Percentiles rank a stretch among this genome's conserved stretches.
Evolutionary conservation across 2,329 filamentous ascomycete species (phyloP).

Genomic region (Phyllosticta paracitricarpa): DNA sequence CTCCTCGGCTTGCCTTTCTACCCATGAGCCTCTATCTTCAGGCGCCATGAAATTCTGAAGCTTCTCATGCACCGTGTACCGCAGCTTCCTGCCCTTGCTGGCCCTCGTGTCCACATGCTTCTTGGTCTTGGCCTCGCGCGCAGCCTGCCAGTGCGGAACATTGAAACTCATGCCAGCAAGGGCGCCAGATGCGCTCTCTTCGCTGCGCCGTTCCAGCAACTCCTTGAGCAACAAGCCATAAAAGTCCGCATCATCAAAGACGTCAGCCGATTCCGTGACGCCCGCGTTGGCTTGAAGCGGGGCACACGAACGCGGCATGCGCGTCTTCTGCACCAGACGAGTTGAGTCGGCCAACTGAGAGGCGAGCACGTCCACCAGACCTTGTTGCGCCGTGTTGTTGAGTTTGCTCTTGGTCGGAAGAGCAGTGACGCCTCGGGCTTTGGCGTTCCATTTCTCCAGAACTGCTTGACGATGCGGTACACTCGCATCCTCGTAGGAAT

Average conservation of each 20-base stretch:
- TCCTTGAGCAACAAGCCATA: conserved; percentile 90
- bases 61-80: conserved; percentile 94
- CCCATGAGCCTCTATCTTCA: conserved; percentile 73
- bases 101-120: conserved; percentile 86
- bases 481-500: conserved; percentile 51
- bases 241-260: conserved; percentile 92
- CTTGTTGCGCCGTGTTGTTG: conserved; percentile 48
- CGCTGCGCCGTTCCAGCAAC: conserved; percentile 78
- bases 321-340: conserved; percentile 59
- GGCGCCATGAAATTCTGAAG: conserved; percentile 96
- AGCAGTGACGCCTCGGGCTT: conserved; percentile 55
- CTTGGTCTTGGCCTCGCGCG: conserved; percentile 72
- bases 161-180: conserved; percentile 31
- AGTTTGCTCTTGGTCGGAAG: conserved; percentile 50
- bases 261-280: conserved; percentile 46
- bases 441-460: conserved; percentile 84
- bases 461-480: conserved; percentile 56
- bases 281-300: conserved; percentile 49
- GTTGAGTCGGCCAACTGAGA: conserved; percentile 57
- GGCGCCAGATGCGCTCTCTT: conserved; percentile 43
- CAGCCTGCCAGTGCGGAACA: conserved; percentile 46
- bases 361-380: conserved; percentile 57
- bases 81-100: conserved; percentile 87
- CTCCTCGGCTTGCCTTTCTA: conserved; percentile 64
- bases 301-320: conserved; percentile 65